A percentile compares a stretch with the other conserved stretches of the same genome.
phyloP scores from a whole-genome alignment of 1,139 yeast species.

The Diutina scorzettiae region DNA sequence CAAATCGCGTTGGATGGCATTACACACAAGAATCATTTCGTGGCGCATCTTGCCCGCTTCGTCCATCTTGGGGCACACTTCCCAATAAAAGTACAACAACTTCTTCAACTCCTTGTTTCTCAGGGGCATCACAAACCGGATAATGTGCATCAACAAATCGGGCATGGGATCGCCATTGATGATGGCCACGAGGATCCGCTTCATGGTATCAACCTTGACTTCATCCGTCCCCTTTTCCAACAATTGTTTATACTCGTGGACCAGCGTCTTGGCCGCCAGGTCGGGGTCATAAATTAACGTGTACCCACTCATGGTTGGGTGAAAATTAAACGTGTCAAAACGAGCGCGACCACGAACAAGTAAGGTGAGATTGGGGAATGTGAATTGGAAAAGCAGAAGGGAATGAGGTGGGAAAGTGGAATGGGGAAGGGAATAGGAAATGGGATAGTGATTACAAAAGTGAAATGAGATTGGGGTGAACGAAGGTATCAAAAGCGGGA shows the following conservation, averaged over 20 bases:
- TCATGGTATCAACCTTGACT: constrained; percentile 82
- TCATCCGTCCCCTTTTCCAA: constrained; percentile 89
- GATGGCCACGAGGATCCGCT: constrained; percentile 72
- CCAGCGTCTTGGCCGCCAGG: constrained; percentile 59
- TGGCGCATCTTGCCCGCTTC: constrained; percentile 86
- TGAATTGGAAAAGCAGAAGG: too few relatives aligned
- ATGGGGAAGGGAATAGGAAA: too few relatives aligned
- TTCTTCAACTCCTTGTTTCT: constrained; percentile 84
- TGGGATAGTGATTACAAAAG: too few relatives aligned
- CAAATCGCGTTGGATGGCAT: constrained; percentile 92
- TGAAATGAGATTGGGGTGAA: too few relatives aligned
- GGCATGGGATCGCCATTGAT: constrained; percentile 91
- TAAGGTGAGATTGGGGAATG: too few relatives aligned
- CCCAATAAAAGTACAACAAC: constrained; percentile 93
- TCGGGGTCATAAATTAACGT: constrained; percentile 69
- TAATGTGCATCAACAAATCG: constrained; percentile 92
- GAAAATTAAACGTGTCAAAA: not conserved
- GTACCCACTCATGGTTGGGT: constrained; percentile 29
- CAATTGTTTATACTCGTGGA: constrained; percentile 63
- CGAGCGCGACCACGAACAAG: too few relatives aligned
- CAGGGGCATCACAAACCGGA: constrained; percentile 95
- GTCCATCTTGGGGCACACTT: constrained; percentile 87
- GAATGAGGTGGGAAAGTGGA: too few relatives aligned
- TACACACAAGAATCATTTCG: constrained; percentile 97
- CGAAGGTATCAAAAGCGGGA: too few relatives aligned